Conservation (phyloP, 2,329 filamentous ascomycete species). For the Chrysosphaeria jannelii region DNA sequence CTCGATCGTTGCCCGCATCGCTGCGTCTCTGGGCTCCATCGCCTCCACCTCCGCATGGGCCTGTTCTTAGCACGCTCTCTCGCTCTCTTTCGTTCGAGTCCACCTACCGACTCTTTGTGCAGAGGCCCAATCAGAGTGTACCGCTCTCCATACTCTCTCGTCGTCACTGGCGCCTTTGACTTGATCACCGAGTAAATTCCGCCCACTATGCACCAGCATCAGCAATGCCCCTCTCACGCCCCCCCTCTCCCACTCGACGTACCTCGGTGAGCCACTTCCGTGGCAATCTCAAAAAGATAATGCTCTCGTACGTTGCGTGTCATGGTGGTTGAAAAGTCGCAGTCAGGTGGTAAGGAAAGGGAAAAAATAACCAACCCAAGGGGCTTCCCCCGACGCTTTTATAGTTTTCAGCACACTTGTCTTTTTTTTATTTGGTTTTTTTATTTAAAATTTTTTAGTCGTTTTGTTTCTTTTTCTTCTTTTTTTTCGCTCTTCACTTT, state of each 20-base stretch:
- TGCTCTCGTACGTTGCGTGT: no score
- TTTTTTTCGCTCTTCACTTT: no score
- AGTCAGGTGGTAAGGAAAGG: no score
- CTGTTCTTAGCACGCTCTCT: conserved; percentile 12
- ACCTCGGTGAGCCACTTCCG: conserved; percentile 92
- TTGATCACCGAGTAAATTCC: conserved; percentile 99
- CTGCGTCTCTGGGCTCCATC: conserved; percentile 54
- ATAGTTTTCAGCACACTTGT: no score
- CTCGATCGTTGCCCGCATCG: conserved; percentile 54
- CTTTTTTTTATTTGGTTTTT: no score
- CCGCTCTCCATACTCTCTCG: conserved; percentile 89
- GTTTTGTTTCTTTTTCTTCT: no score
- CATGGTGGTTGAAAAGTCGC: no score
- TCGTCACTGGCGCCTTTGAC: conserved; percentile 92
- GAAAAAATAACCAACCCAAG: no score
- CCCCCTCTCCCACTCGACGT: conserved; percentile 7
- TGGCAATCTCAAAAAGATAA: conserved; percentile 85
- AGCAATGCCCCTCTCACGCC: no score
- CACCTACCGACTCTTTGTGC: conserved; percentile 53
- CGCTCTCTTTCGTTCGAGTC: neutral
- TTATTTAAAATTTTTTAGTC: no score
- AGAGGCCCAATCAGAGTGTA: conserved; percentile 89
- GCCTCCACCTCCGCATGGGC: conserved; percentile 95
- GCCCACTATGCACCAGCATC: conserved; percentile 35
- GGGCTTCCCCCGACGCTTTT: no score